Base-by-base conservation (phyloP, 2,329 filamentous ascomycete species). In the Xenosphaeropsis pyriputrescens region DNA sequence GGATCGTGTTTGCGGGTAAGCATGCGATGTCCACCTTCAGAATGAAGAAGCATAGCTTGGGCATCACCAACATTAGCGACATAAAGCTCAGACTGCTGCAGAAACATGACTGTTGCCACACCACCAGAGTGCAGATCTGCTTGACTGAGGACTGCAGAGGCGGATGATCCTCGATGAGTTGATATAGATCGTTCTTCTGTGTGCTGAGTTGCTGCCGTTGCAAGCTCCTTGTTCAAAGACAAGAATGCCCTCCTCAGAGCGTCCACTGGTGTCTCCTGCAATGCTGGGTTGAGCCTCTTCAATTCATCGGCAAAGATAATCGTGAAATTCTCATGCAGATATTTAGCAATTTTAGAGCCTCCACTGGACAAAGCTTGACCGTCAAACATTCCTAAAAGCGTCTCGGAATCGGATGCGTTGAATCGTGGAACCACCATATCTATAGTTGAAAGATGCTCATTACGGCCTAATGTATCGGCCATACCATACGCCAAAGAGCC, bases 41-140 rank as follows among this genome's bases (percentile, higher is more conserved):
- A 85, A 50, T 88, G 83, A 45, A 98, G 91, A 15, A 96, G 69
- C 60, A 98, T 82, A n/a, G 88, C 89, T 59, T 96, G 86, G 5
- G 83, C 85, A 59, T 98, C 86, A 37, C 91, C 91, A 16, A 98
- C 84, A 50, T 98, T 98, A 44, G 88, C 91, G 38, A 96, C 79
- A 52, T 84, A 95, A 3, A 98, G 70, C 49, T 96, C 85, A 59
- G 85, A 88, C 47, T 83, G 80, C 49, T 88, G 81, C 22, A 98
- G 64, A 51, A 94, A 98, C 37, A 91, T 68, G 2, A 96, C 82
- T 0, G 91, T 95, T 2, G 89, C 91, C 34, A 94, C 86, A 41
- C 85, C 85, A 31, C 91, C 91, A 13, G 86, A 89, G 46, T 80
- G 80, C 33, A 95, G 68, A 54, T 98, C 91, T 47, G 95, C 86